phyloP scores from a whole-genome alignment of 2,329 filamentous ascomycete species.

The Colletotrichum sp. region DNA sequence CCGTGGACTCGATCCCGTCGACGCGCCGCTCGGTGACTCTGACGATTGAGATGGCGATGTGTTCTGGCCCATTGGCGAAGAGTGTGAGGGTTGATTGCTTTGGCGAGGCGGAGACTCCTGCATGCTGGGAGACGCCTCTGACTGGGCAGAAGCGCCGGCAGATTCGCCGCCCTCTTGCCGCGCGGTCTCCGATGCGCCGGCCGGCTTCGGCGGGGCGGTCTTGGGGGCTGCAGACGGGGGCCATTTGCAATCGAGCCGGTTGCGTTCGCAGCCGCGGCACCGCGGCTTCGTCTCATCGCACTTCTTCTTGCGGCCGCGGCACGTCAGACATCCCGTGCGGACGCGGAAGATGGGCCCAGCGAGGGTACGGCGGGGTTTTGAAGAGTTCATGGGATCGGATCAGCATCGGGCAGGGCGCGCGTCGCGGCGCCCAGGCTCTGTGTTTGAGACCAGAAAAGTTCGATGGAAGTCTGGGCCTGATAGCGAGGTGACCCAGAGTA shows the following conservation, averaged over 20 bases:
- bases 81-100: neutral
- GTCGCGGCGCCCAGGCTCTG: neutral
- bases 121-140: neutral
- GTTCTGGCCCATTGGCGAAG: neutral
- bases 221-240: neutral
- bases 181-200: neutral
- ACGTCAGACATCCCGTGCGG: constrained; percentile 46
- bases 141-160: neutral
- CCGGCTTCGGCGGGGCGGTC: neutral
- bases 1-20: neutral
- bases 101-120: neutral
- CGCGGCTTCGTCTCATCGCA: constrained; percentile 50
- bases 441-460: neutral
- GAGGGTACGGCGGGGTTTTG: constrained; percentile 13
- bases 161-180: neutral
- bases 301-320: constrained; percentile 52
- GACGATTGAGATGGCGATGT: neutral
- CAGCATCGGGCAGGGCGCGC: neutral
- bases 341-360: constrained; percentile 15
- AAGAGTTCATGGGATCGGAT: neutral
- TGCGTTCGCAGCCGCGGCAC: constrained; percentile 40
- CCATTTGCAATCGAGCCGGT: constrained; percentile 24
- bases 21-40: neutral
- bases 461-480: neutral
- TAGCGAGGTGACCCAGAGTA: neutral